These are phyloP conservation scores for Solanum virginianum DNA, from an alignment of 257 asterid genomes.

Conservation along the genomic window DNA sequence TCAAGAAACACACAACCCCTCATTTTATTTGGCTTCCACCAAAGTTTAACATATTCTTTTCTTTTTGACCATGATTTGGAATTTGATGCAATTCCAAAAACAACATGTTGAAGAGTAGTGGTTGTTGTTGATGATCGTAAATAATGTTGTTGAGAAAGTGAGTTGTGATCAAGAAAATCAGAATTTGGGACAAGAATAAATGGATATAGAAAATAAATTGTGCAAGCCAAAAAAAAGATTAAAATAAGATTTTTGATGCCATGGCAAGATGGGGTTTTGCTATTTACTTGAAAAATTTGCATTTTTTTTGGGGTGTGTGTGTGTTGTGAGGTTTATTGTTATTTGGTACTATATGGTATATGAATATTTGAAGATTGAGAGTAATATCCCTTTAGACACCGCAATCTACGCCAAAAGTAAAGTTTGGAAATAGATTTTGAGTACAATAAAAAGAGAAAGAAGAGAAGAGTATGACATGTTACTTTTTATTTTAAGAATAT, in stretches of 20 bases:
- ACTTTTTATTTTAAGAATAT: not conserved
- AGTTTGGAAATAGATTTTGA: not conserved
- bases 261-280: not conserved
- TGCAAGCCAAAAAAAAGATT: constrained; percentile 11
- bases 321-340: not conserved
- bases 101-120: constrained; percentile 41
- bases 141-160: not conserved
- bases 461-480: not conserved
- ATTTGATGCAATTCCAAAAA: constrained; percentile 71
- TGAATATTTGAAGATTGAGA: not conserved
- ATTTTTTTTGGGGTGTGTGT: not conserved
- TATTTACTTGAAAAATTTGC: constrained; percentile 16
- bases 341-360: not conserved
- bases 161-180: not conserved
- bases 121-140: constrained; percentile 5
- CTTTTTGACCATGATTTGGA: constrained; percentile 38
- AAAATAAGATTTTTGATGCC: constrained; percentile 15
- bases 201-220: constrained; percentile 18
- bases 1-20: constrained; percentile 77
- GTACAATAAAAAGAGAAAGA: not conserved
- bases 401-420: not conserved
- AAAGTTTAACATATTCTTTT: constrained; percentile 36
- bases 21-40: constrained; percentile 69
- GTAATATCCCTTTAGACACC: not conserved
- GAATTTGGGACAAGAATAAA: constrained; percentile 11